Percentiles rank a stretch among this genome's conserved stretches.
Evolutionary conservation across 441 rosid genomes (phyloP).

Genomic region (Biscutella laevigata): DNA sequence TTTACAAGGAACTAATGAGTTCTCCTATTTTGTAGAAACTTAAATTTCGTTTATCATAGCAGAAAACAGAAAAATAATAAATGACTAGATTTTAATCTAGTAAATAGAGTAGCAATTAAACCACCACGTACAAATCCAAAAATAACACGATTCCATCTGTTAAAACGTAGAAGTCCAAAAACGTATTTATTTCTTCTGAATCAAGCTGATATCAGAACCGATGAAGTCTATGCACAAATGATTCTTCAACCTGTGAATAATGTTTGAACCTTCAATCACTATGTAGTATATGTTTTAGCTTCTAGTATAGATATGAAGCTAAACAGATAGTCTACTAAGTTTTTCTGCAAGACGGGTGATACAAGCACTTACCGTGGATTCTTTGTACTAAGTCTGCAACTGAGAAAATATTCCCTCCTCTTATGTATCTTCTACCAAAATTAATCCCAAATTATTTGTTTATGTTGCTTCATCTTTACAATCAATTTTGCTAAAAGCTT

Average conservation of each 20-base stretch:
- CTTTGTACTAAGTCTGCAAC: slow-evolving; percentile 90
- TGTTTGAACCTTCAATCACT: slow-evolving; percentile 10
- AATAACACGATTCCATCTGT: no score
- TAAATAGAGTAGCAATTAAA: no score
- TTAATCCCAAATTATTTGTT: neutral
- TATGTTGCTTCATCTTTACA: slow-evolving; percentile 9
- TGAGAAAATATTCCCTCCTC: slow-evolving; percentile 88
- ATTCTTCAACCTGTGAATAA: slow-evolving; percentile 71
- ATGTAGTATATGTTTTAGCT: no score
- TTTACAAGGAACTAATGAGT: no score
- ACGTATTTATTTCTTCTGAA: no score
- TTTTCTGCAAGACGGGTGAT: slow-evolving; percentile 94
- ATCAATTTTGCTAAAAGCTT: neutral
- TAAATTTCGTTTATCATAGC: no score
- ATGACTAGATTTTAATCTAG: no score
- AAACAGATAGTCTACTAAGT: slow-evolving; percentile 70
- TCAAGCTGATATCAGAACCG: slow-evolving; percentile 89
- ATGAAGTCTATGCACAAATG: slow-evolving; percentile 99
- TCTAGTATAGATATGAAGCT: slow-evolving; percentile 79
- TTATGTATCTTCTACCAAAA: slow-evolving; percentile 35
- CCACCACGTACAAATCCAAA: no score
- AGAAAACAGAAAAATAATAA: no score
- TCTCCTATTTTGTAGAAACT: no score
- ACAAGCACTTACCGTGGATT: slow-evolving; percentile 98
- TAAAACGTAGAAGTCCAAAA: no score